Evolutionary conservation across 148 eudicot species (phyloP).

Genomic region (Nepenthes gracilis): DNA sequence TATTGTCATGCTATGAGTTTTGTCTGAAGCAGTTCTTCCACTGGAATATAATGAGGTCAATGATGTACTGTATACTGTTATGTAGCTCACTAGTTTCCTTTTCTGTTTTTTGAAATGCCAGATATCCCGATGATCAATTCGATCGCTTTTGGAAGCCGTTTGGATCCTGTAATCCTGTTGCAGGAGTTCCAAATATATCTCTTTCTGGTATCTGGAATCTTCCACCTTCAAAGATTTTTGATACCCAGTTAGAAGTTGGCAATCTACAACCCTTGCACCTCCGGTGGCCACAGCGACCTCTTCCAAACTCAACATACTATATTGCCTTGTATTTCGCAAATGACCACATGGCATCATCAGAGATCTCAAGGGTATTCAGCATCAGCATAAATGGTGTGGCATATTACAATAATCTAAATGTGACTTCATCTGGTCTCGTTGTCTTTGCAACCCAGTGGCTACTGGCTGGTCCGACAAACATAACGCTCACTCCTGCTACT

Average conservation of each 20-base stretch:
- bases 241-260: slow-evolving; percentile 35
- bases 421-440: slow-evolving; percentile 46
- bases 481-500: slow-evolving; percentile 43
- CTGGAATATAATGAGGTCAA: neutral
- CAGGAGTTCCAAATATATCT: slow-evolving; percentile 30
- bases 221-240: slow-evolving; percentile 67
- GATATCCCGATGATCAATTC: slow-evolving; percentile 83
- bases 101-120: slow-evolving; percentile 18
- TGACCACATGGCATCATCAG: slow-evolving; percentile 33
- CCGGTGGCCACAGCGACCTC: slow-evolving; percentile 69
- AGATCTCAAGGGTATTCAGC: slow-evolving; percentile 35
- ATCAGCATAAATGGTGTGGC: slow-evolving; percentile 53
- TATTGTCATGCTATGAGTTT: no score
- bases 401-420: slow-evolving; percentile 41
- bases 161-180: slow-evolving; percentile 34
- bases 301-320: slow-evolving; percentile 50
- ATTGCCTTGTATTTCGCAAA: slow-evolving; percentile 86
- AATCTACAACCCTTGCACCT: slow-evolving; percentile 35
- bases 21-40: no score
- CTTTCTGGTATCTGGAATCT: slow-evolving; percentile 85
- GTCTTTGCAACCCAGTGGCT: slow-evolving; percentile 86
- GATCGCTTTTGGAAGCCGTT: slow-evolving; percentile 90
- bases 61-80: neutral
- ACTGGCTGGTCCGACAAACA: slow-evolving; percentile 54
- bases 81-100: neutral